phyloP scores from a whole-genome alignment of 768 basidiomycete species.

The Psilocybe tampanensis region DNA sequence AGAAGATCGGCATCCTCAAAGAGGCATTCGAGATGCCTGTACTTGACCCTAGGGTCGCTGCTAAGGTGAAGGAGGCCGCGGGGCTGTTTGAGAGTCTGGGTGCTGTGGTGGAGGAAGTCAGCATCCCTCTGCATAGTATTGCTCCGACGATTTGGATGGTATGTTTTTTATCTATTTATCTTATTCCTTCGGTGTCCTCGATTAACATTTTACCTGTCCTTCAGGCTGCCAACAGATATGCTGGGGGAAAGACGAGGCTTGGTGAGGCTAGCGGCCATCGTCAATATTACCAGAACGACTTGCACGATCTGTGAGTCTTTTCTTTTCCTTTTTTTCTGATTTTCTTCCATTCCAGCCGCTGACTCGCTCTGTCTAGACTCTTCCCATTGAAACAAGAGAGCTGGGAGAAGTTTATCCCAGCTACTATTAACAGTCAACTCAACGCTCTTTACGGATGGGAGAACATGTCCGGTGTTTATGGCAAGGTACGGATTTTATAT shows the following conservation, averaged over 20 bases:
- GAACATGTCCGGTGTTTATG: slow-evolving; percentile 17
- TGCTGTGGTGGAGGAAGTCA: slow-evolving; percentile 41
- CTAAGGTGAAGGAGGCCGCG: slow-evolving; percentile 34
- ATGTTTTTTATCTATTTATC: neutral
- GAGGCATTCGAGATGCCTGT: slow-evolving; percentile 36
- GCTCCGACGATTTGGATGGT: slow-evolving; percentile 26
- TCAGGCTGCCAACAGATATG: slow-evolving; percentile 20
- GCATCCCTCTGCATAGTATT: slow-evolving; percentile 38
- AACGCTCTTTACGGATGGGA: slow-evolving; percentile 23
- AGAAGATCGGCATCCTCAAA: slow-evolving; percentile 42
- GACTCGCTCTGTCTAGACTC: slow-evolving; percentile 3
- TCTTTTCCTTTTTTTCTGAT: neutral
- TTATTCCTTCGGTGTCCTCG: neutral
- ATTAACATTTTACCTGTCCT: neutral
- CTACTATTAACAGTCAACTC: slow-evolving; percentile 21
- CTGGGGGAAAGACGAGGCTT: slow-evolving; percentile 19
- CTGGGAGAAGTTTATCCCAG: slow-evolving; percentile 24
- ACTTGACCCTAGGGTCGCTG: slow-evolving; percentile 36
- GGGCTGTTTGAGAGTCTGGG: slow-evolving; percentile 36
- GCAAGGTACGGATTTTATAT: slow-evolving; percentile 12
- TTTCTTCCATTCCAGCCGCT: too few relatives aligned
- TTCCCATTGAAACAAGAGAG: slow-evolving; percentile 22
- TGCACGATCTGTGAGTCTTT: slow-evolving; percentile 15
- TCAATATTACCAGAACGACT: slow-evolving; percentile 22
- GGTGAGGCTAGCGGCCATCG: slow-evolving; percentile 21